Conservation (phyloP, 2,329 filamentous ascomycete genomes). For the Neurospora sp. region DNA sequence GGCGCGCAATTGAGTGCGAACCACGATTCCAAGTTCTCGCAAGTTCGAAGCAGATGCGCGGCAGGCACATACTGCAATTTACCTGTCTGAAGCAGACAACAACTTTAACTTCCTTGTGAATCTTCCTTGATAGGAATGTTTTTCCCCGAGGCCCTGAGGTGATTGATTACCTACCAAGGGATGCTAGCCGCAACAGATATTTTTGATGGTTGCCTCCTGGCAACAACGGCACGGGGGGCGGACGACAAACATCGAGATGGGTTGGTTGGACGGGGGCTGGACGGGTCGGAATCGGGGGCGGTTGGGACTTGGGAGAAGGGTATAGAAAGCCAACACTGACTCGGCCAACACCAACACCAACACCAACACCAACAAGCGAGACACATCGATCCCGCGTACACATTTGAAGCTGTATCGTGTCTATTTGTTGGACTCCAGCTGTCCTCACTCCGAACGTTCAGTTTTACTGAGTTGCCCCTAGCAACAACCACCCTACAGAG, state of each 20-base stretch:
- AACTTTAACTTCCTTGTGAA: too few relatives aligned
- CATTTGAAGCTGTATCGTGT: not conserved
- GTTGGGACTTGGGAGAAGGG: not conserved
- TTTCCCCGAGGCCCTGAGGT: not conserved
- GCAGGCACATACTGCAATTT: not conserved
- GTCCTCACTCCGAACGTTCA: too few relatives aligned
- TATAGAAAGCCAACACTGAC: not conserved
- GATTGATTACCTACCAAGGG: not conserved
- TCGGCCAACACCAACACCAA: not conserved
- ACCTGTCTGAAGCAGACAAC: not conserved
- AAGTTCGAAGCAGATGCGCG: not conserved
- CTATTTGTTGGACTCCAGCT: too few relatives aligned
- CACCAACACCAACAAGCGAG: not conserved
- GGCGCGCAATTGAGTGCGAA: not conserved
- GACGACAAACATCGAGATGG: not conserved
- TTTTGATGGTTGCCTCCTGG: not conserved
- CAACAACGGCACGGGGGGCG: not conserved
- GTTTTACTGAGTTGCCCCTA: too few relatives aligned
- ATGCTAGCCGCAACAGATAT: not conserved
- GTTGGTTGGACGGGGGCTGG: not conserved
- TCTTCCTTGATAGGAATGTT: not conserved
- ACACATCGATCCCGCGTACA: not conserved
- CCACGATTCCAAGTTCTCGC: not conserved
- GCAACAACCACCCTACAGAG: too few relatives aligned
- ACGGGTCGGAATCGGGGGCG: not conserved